Evolutionary conservation across 495 filamentous ascomycete species (phyloP).

Genomic region (Hyaloscypha finlandica): DNA sequence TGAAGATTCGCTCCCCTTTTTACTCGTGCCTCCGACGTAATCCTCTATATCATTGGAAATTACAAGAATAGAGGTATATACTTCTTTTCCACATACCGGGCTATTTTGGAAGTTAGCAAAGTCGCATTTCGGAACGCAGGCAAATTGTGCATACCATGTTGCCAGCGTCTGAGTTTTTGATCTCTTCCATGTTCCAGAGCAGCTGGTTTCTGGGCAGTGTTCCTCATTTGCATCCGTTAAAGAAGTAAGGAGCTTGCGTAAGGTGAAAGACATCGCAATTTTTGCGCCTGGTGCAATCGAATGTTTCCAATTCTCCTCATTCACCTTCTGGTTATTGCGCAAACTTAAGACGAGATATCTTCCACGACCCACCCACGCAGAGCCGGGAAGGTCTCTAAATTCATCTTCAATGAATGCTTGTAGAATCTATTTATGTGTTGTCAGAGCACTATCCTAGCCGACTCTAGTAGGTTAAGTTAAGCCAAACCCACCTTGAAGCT

Average conservation of each 20-base stretch:
- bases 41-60: no score
- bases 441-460: no score
- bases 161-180: no score
- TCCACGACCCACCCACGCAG: background rate
- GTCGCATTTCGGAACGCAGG: no score
- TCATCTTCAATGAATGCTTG: constrained; percentile 13
- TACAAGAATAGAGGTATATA: no score
- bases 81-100: no score
- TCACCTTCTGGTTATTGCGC: background rate
- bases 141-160: no score
- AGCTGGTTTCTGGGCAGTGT: background rate
- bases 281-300: constrained; percentile 4
- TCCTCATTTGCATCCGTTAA: background rate
- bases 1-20: no score
- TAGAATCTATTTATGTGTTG: background rate
- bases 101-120: no score
- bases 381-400: constrained; percentile 10
- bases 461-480: no score
- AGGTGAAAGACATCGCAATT: background rate
- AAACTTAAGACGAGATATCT: constrained; percentile 5
- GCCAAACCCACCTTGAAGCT: background rate
- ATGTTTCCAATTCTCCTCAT: background rate
- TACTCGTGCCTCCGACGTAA: no score
- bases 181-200: background rate
- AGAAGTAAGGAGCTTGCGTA: no score